phyloP scores from a whole-genome alignment of 441 rosid species.

The Adansonia rubrostipa region DNA sequence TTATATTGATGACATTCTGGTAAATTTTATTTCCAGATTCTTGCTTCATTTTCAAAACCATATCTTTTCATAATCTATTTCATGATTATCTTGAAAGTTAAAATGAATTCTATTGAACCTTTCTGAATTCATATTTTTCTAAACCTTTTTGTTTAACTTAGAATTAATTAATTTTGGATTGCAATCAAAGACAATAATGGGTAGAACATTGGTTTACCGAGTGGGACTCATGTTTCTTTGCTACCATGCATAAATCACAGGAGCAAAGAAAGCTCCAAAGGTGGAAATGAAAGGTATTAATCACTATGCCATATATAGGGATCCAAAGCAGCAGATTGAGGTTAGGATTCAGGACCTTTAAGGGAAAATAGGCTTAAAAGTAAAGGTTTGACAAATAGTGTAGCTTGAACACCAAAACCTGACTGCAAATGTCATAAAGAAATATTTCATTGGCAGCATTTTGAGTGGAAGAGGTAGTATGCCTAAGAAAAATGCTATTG shows the following conservation, averaged over 20 bases:
- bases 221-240: neutral
- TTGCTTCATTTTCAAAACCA: neutral
- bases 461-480: conserved; percentile 6
- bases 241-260: neutral
- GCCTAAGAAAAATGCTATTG: neutral
- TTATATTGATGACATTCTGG: neutral
- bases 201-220: neutral
- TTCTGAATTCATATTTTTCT: too few relatives aligned
- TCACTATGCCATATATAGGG: neutral
- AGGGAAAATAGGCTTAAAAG: neutral
- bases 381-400: neutral
- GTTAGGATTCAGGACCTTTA: neutral
- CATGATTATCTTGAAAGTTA: too few relatives aligned
- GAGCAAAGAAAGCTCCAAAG: neutral
- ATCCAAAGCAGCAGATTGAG: neutral
- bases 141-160: neutral
- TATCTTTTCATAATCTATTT: too few relatives aligned
- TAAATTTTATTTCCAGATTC: neutral
- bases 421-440: neutral
- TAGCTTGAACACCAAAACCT: neutral
- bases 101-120: too few relatives aligned
- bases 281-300: neutral
- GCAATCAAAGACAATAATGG: neutral
- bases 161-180: neutral
- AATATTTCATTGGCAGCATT: neutral